A percentile compares a stretch with the other conserved stretches of the same genome.
Evolutionary conservation across 2,329 filamentous ascomycete genomes (phyloP).

Genomic region (Apiospora phragmitis): DNA sequence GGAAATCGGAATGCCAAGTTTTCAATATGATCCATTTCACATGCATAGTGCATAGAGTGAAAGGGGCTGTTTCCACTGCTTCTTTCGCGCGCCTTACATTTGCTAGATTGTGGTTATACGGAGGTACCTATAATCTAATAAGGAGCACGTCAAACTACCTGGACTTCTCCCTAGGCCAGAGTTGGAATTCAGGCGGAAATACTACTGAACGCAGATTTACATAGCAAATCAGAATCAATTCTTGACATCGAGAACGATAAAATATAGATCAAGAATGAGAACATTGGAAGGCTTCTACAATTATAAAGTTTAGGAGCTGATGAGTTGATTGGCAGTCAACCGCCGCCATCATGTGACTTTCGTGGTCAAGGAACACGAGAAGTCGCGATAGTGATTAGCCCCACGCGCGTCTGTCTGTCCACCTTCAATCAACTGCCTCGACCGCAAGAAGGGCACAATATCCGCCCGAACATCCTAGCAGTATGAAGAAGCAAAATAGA

Average conservation of each 20-base stretch:
- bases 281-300: background rate
- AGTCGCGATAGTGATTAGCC: constrained; percentile 1
- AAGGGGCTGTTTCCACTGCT: constrained; percentile 2
- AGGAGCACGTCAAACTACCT: background rate
- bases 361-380: constrained; percentile 1
- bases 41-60: background rate
- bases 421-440: background rate
- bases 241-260: no score
- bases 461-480: background rate
- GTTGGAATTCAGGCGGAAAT: background rate
- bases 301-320: background rate
- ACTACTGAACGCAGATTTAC: background rate
- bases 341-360: background rate
- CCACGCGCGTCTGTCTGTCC: background rate
- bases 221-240: background rate
- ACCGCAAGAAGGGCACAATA: background rate
- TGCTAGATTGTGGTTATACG: background rate
- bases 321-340: background rate
- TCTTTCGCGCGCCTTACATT: background rate
- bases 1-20: background rate
- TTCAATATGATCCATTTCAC: background rate
- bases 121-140: background rate
- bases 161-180: background rate
- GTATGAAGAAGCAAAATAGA: constrained; percentile 26
- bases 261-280: background rate